Evolutionary conservation across 306 rosid species (phyloP).

Genomic region (Fragaria ananassa): DNA sequence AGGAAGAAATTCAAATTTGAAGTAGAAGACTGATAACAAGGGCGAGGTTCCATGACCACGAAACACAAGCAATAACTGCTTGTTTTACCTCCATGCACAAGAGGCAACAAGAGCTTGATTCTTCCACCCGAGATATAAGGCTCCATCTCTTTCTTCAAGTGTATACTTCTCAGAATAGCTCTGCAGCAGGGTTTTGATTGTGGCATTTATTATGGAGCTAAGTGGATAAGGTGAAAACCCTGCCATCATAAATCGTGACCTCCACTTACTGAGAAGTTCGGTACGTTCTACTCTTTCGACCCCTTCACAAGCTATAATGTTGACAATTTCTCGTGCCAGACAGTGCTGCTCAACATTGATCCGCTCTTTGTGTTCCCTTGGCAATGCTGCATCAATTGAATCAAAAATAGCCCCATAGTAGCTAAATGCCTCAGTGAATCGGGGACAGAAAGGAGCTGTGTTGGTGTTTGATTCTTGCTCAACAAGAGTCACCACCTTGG

Average conservation of each 20-base stretch:
- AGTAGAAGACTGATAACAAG: slow-evolving; percentile 9
- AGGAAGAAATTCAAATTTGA: background rate
- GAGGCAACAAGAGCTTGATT: slow-evolving; percentile 55
- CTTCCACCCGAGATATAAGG: slow-evolving; percentile 76
- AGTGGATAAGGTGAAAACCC: slow-evolving; percentile 73
- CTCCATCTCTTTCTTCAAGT: slow-evolving; percentile 73
- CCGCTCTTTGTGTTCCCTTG: slow-evolving; percentile 68
- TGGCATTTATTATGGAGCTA: slow-evolving; percentile 55
- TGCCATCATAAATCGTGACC: slow-evolving; percentile 63
- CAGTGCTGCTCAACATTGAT: slow-evolving; percentile 87
- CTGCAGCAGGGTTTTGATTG: slow-evolving; percentile 63
- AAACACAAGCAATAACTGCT: background rate
- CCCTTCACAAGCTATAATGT: slow-evolving; percentile 89
- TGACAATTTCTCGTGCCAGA: slow-evolving; percentile 79
- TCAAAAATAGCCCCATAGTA: slow-evolving; percentile 64
- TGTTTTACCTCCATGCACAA: slow-evolving; percentile 73
- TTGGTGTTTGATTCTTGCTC: slow-evolving; percentile 76
- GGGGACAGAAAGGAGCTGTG: slow-evolving; percentile 58
- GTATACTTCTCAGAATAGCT: slow-evolving; percentile 65
- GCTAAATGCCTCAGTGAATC: slow-evolving; percentile 67
- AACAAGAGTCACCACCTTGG: slow-evolving; percentile 84
- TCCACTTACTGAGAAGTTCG: slow-evolving; percentile 72
- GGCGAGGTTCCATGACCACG: background rate
- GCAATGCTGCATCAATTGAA: slow-evolving; percentile 62
- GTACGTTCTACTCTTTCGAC: slow-evolving; percentile 86